Conservation (phyloP, 2,329 filamentous ascomycete species). For the Colletotrichum costaricense region DNA sequence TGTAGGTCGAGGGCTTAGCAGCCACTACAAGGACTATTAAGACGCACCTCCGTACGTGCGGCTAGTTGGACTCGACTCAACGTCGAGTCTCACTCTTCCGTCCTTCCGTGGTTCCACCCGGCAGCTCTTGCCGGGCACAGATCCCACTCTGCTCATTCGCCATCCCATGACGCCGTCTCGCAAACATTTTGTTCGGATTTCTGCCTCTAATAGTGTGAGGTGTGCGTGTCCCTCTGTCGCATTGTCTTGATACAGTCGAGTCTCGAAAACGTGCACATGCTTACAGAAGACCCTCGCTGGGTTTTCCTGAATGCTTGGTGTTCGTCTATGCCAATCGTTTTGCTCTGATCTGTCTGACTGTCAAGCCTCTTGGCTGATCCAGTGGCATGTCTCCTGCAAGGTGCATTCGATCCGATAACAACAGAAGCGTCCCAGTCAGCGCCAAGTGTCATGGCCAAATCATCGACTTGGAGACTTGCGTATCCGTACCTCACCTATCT, state of each 20-base stretch:
- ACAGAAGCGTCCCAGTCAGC: neutral
- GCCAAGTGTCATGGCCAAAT: neutral
- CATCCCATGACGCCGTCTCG: neutral
- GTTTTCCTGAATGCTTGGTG: neutral
- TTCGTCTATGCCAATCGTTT: conserved; percentile 18
- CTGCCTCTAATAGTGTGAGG: neutral
- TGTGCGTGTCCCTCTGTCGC: neutral
- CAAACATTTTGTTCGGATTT: neutral
- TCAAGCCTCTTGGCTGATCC: neutral
- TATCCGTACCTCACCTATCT: neutral
- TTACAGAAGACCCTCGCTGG: neutral
- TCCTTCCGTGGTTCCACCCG: conserved; percentile 4
- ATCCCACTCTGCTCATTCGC: conserved; percentile 13
- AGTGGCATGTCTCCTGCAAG: conserved; percentile 8
- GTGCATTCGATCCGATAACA: neutral
- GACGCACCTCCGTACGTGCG: neutral
- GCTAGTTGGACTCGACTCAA: neutral
- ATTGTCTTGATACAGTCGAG: neutral
- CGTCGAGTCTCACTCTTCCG: neutral
- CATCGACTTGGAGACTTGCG: neutral
- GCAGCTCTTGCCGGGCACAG: conserved; percentile 21
- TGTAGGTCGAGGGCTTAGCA: too few relatives aligned
- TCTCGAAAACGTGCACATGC: neutral
- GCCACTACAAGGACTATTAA: too few relatives aligned
- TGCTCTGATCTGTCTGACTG: neutral